Evolutionary conservation across 495 filamentous ascomycete species (phyloP), one percentile per base, ranked within the genome.

Genomic region (Hyaloscypha variabilis): DNA sequence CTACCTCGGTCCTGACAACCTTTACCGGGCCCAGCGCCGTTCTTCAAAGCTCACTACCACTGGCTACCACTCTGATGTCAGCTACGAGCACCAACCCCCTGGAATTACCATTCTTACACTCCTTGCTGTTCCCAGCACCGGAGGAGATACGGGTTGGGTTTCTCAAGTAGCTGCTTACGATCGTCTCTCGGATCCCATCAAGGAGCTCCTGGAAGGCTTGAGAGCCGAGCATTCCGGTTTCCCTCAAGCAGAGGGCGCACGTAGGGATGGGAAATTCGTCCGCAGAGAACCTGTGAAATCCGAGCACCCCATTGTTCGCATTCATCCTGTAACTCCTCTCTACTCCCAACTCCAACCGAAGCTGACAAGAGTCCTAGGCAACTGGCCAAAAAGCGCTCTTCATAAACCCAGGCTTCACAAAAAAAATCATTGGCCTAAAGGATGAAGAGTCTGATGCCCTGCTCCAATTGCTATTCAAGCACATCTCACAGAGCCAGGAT

Each of bases 31-130:
- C 54, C 63, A 77, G 77, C 80, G 34, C 55, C 79, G 62, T 76
- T 81, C 70, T 67, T 82, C 59, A 77, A 80, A 39, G 72, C 81
- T 73, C 79, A 90, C 75, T 6, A 77, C 77, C 25, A 63, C 60
- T 13, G 80, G 82, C 49, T 90, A 87, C 86, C 88, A 91, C 73
- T 85, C 85, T 1, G 88, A 91, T 59, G 82, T 88, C 29, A 84
- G 84, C 11, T 88, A 86, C 62, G 87, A 90, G 71, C 78, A 83
- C 57, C 87, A 90, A 72, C 85, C 88, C 6, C 87, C 88, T 0
- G 87, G 85, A 11, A 88, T 86, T 1, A 89, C 87, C 0, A 89
- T 91, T 74, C 69, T 91, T 26, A 89, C 87, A 60, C 70, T 85
- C 4, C 81, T 90, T 10, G 86, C 89, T 36, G 82, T 80, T 14